phyloP scores from a whole-genome alignment of 352 stramenopile genomes.

The Plasmopara muralis region DNA sequence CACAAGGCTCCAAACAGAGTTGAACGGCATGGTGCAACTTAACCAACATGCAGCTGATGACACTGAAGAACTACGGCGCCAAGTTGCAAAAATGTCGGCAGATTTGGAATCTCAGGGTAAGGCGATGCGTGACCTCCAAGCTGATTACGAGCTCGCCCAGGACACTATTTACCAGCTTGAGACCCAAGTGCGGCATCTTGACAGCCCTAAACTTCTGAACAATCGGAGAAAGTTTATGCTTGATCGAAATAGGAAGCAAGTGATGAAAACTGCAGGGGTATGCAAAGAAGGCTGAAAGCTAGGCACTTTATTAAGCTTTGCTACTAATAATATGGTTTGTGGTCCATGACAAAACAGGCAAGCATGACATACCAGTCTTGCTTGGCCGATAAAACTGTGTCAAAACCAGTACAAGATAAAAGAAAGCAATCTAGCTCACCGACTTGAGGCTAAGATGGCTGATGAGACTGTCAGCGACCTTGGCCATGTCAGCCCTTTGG shows the following conservation, averaged over 20 bases:
- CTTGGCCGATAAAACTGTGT: neutral
- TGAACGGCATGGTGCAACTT: constrained; percentile 28
- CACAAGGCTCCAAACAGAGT: constrained; percentile 22
- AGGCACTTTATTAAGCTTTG: neutral
- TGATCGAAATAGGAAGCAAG: neutral
- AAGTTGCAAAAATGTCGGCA: constrained; percentile 34
- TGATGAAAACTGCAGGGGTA: neutral
- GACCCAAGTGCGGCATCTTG: constrained; percentile 6
- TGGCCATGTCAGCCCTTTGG: neutral
- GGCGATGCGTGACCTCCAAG: constrained; percentile 26
- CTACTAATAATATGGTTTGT: neutral
- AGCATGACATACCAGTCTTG: neutral
- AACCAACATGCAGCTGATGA: constrained; percentile 32
- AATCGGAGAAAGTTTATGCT: neutral
- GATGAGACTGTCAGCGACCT: neutral
- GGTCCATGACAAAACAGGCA: neutral
- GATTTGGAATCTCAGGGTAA: constrained; percentile 35
- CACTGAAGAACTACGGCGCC: constrained; percentile 20
- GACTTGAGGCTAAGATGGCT: neutral
- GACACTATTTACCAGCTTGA: constrained; percentile 37
- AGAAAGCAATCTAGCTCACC: neutral
- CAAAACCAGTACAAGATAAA: neutral
- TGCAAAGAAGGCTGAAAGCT: neutral
- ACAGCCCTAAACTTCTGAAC: neutral
- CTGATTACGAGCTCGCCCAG: constrained; percentile 29